Conservation (phyloP, 495 filamentous ascomycete genomes). For the Astrothelium macrocarpum region DNA sequence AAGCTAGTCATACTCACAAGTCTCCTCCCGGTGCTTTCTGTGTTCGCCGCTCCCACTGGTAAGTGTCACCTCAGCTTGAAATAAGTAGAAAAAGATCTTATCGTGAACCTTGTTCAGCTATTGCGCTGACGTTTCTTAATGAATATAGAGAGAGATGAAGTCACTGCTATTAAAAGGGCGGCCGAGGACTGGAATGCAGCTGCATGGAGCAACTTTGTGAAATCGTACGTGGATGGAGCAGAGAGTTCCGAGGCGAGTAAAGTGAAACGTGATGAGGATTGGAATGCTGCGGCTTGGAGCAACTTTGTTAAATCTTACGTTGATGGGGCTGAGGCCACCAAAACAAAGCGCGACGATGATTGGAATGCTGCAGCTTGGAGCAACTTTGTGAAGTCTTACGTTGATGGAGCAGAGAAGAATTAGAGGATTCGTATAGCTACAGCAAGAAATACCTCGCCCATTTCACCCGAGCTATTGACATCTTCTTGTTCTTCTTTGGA, state of each 20-base stretch:
- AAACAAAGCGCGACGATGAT: not conserved
- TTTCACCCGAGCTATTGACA: too few species aligned
- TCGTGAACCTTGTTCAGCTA: not conserved
- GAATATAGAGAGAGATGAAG: not conserved
- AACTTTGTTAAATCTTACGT: not conserved
- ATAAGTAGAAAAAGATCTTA: not conserved
- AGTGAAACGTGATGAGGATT: not conserved
- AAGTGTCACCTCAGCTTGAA: not conserved
- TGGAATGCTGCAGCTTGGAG: not conserved
- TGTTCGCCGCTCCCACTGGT: not conserved
- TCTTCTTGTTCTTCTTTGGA: too few species aligned
- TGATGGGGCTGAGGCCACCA: not conserved
- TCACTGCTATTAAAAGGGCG: not conserved
- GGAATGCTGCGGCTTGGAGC: not conserved
- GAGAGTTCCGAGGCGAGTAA: not conserved
- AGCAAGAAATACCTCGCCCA: too few species aligned
- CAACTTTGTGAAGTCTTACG: not conserved
- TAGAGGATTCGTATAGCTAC: too few species aligned
- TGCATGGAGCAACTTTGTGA: not conserved
- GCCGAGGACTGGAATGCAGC: not conserved
- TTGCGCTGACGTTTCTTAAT: not conserved
- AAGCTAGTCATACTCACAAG: not conserved
- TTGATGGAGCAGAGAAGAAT: not conserved
- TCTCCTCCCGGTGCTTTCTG: not conserved
- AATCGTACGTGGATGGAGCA: not conserved